Conservation (phyloP, 495 filamentous ascomycete genomes). For the Penicillium ucsense region DNA sequence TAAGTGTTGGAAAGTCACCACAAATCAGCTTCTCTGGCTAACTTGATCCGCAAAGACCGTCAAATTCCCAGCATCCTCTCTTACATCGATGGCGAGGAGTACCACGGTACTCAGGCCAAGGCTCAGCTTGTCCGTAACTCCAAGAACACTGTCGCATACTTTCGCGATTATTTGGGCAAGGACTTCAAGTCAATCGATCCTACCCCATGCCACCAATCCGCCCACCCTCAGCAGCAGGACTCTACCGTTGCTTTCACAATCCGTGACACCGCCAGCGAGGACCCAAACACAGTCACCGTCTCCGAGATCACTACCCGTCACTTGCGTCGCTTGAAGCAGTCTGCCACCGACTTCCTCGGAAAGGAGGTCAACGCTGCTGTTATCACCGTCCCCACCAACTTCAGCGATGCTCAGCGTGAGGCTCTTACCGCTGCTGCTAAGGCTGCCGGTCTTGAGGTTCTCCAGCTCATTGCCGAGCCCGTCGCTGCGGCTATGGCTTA, state of each 20-base stretch:
- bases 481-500: constrained; percentile 85
- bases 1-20: constrained; percentile 29
- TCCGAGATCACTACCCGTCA: constrained; percentile 84
- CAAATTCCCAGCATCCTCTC: constrained; percentile 93
- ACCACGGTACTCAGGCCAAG: constrained; percentile 93
- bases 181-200: constrained; percentile 94
- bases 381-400: constrained; percentile 89
- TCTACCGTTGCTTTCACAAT: constrained; percentile 74
- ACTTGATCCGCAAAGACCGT: constrained; percentile 51
- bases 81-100: constrained; percentile 91
- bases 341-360: constrained; percentile 84
- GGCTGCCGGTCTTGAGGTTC: constrained; percentile 74
- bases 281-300: constrained; percentile 61
- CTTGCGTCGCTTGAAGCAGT: constrained; percentile 66
- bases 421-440: constrained; percentile 70
- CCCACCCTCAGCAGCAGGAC: constrained; percentile 71
- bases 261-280: constrained; percentile 61
- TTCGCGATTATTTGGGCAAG: constrained; percentile 91
- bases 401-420: constrained; percentile 72
- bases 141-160: constrained; percentile 87
- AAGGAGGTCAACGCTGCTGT: constrained; percentile 88
- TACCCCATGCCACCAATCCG: constrained; percentile 84
- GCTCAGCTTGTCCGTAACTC: constrained; percentile 82
- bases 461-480: constrained; percentile 92
- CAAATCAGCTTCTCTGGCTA: constrained; percentile 4